Evolutionary conservation across 2,329 filamentous ascomycete species (phyloP).

Genomic region (Cryphonectria parasitica): DNA sequence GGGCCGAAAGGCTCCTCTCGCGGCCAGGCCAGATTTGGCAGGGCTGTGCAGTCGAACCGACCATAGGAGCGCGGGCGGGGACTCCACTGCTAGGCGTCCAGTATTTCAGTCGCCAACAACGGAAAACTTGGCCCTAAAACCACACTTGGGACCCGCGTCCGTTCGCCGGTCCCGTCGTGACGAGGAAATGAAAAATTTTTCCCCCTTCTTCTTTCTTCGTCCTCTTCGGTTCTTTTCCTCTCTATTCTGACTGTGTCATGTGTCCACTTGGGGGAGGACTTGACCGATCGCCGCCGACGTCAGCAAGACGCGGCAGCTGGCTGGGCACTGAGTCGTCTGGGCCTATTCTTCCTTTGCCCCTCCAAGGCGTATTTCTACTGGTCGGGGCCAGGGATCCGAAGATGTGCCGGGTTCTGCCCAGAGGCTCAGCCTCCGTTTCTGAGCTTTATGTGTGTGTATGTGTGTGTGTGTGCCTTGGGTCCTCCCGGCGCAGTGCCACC

Average conservation of each 20-base stretch:
- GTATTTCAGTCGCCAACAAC: conserved; percentile 22
- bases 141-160: conserved; percentile 11
- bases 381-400: not conserved
- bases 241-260: conserved; percentile 1
- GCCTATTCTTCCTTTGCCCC: not conserved
- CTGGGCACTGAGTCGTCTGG: not conserved
- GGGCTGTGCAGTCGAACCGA: not conserved
- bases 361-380: not conserved
- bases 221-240: not conserved
- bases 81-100: conserved; percentile 13
- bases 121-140: conserved; percentile 18
- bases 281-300: conserved; percentile 25
- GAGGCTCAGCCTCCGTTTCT: not conserved
- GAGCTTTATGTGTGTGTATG: not conserved
- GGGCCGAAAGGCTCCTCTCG: conserved; percentile 26
- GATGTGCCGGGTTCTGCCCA: not conserved
- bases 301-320: conserved; percentile 8
- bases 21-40: conserved; percentile 4
- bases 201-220: not conserved
- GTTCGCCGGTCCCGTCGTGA: conserved; percentile 9
- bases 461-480: not conserved
- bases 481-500: not conserved
- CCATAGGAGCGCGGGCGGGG: not conserved
- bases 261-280: not conserved
- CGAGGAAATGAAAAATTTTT: not conserved